Base-by-base conservation (phyloP, 176 grass and related monocot species). In the Oryza meyeriana region DNA sequence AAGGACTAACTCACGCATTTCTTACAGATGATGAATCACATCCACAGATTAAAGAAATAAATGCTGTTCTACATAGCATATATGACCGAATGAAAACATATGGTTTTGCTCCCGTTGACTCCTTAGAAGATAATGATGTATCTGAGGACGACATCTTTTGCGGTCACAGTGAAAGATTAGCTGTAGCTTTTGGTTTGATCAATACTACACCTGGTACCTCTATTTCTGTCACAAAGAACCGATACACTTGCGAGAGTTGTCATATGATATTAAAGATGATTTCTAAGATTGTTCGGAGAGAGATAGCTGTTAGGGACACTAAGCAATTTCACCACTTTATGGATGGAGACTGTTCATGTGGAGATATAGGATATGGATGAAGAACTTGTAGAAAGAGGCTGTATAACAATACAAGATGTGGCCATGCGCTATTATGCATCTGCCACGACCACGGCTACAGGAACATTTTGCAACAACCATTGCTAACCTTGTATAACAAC, bases 21-120 rank as follows among this genome's bases (percentile, higher is more conserved):
- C 90, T 98, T 71, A 95, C 89, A 50, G 79, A 84, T 64, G 92
- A 98, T 77, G 85, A 90, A 28, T 91, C 95, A 1, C 95, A 98
- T 44, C 92, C 95, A 22, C 95, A 98, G 85, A 95, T 98, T 20
- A 90, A 89, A 71, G 92, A 98, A 89, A 95, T 95, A 78, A 79
- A 89, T 55, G 87, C 57, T 29, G 81, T 95, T 78, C 76, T 98
- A 61, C 64, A 88, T 30, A 88, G 95, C 64, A 82, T 98, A 80
- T 93, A 91, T 79, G 90, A 90, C 64, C 80, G 95, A 69, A 93
- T 95, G 66, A 83, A 58, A 64, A 76, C 64, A 77, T 87, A 85
- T 61, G 92, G 90, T 55, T 85, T 79, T 76, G 42, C 75, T 78
- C 52, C 88, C 24, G 72, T 83, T 52, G 88, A 91, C 71, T 84